Evolutionary conservation across 23 red algal species (phyloP).

Genomic region (Cyanidium caldarium): DNA sequence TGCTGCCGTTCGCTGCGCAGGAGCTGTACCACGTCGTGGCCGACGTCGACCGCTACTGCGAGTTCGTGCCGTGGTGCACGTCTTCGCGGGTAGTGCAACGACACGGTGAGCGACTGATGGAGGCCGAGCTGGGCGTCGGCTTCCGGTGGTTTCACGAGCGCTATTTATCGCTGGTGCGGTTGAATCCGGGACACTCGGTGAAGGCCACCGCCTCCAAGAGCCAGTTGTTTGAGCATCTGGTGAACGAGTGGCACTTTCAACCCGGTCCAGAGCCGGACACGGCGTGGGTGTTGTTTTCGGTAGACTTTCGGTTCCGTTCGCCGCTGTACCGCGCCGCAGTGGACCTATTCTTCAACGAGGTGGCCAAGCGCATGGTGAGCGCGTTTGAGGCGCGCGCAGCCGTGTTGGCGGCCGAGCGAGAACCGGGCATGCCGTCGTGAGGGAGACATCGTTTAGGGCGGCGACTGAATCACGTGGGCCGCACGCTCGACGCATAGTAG

Average conservation of each 20-base stretch:
- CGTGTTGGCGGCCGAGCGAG: no score
- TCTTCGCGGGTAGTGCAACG: slow-evolving; percentile 22
- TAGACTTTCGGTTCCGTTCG: slow-evolving; percentile 80
- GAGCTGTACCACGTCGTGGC: slow-evolving; percentile 63
- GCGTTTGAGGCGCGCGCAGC: slow-evolving; percentile 60
- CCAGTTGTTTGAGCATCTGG: slow-evolving; percentile 77
- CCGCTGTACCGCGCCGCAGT: slow-evolving; percentile 60
- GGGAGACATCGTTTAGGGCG: no score
- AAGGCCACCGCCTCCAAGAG: slow-evolving; percentile 38
- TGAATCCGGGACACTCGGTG: slow-evolving; percentile 33
- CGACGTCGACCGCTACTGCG: slow-evolving; percentile 51
- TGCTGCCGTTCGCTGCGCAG: slow-evolving; percentile 40
- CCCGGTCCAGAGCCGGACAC: slow-evolving; percentile 23
- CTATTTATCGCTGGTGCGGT: slow-evolving; percentile 49
- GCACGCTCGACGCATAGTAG: no score
- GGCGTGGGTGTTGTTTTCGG: slow-evolving; percentile 58
- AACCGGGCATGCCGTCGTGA: no score
- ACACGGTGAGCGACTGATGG: slow-evolving; percentile 2
- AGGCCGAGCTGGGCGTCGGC: slow-evolving; percentile 68
- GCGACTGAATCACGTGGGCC: no score
- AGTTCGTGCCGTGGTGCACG: slow-evolving; percentile 95
- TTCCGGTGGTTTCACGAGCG: slow-evolving; percentile 74
- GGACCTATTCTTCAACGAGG: slow-evolving; percentile 90
- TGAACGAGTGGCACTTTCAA: slow-evolving; percentile 87
- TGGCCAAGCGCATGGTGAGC: slow-evolving; percentile 74